Conservation (phyloP, 768 basidiomycete genomes). For the Agaricus sinodeliciosus region DNA sequence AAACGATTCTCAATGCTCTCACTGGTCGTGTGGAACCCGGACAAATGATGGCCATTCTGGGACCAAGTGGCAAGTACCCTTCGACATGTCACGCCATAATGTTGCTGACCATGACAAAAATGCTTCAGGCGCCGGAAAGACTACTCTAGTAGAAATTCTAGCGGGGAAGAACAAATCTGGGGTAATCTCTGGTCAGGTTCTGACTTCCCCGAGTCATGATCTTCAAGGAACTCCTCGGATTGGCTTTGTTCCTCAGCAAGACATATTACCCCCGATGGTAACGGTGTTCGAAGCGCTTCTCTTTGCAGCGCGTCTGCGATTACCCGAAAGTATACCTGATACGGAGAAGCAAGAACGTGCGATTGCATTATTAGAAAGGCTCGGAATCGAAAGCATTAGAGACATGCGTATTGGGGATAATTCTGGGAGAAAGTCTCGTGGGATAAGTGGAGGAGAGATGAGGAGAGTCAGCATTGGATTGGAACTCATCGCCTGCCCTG, state of each 20-base stretch:
- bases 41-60: constrained; percentile 86
- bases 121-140: constrained; percentile 72
- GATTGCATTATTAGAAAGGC: constrained; percentile 61
- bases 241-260: constrained; percentile 85
- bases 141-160: constrained; percentile 86
- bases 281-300: constrained; percentile 77
- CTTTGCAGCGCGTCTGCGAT: constrained; percentile 79
- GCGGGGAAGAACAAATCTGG: constrained; percentile 81
- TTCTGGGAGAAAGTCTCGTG: constrained; percentile 65
- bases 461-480: constrained; percentile 85
- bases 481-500: constrained; percentile 81
- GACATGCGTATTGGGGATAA: constrained; percentile 63
- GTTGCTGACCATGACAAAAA: neutral
- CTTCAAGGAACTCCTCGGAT: constrained; percentile 40
- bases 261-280: constrained; percentile 72
- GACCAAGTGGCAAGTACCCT: constrained; percentile 66
- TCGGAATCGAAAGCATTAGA: constrained; percentile 67
- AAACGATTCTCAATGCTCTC: constrained; percentile 64
- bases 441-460: constrained; percentile 90
- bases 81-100: neutral
- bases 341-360: constrained; percentile 64
- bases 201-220: constrained; percentile 35
- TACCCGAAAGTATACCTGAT: constrained; percentile 66
- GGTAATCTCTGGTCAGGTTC: constrained; percentile 53
- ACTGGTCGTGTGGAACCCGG: constrained; percentile 71